Conservation (phyloP, 2,329 filamentous ascomycete species). For the Pseudopyrenochaeta lycopersici region DNA sequence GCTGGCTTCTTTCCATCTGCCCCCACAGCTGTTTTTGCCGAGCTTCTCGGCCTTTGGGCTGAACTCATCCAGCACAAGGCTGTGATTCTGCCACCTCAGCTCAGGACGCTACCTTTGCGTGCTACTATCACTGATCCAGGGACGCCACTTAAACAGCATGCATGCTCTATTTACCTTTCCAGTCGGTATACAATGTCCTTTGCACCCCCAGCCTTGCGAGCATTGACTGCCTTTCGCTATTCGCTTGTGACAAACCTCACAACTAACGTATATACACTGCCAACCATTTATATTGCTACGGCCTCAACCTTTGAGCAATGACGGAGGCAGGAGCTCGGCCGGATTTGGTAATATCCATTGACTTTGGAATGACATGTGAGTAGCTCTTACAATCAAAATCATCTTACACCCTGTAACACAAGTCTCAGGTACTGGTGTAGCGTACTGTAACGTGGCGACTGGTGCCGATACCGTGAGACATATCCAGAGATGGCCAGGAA, state of each 20-base stretch:
- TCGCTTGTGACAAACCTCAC: neutral
- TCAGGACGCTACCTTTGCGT: too few relatives aligned
- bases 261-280: neutral
- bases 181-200: neutral
- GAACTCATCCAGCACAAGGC: neutral
- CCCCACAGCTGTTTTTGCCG: neutral
- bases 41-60: neutral
- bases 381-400: neutral
- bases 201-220: neutral
- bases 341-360: conserved; percentile 40
- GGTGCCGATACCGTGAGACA: conserved; percentile 39
- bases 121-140: too few relatives aligned
- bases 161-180: too few relatives aligned
- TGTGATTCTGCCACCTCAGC: neutral
- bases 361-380: conserved; percentile 50
- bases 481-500: conserved; percentile 62
- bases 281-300: neutral
- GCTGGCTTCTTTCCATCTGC: neutral
- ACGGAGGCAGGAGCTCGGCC: conserved; percentile 22
- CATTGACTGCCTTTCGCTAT: neutral
- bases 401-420: neutral
- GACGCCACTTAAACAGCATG: too few relatives aligned
- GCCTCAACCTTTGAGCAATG: neutral
- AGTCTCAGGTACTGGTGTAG: conserved; percentile 42
- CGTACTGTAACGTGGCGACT: conserved; percentile 46